These are phyloP conservation scores for Fragosphaeria purpurea DNA, from an alignment of 2,329 filamentous ascomycete species.

Conservation along the genomic window DNA sequence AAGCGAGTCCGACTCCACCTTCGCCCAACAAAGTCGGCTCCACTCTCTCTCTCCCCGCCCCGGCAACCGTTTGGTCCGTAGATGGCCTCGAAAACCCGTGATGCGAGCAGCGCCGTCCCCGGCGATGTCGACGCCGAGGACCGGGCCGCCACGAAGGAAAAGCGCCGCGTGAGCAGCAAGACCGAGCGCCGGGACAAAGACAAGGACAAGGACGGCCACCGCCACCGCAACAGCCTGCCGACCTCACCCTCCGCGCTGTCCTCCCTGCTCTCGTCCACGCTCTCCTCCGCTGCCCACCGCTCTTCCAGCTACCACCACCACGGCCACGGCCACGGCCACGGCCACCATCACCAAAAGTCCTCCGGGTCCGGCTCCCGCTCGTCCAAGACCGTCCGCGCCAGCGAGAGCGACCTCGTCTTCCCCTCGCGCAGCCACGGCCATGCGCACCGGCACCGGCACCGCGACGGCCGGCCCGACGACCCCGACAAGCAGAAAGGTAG, in stretches of 20 bases:
- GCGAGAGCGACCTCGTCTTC: slow-evolving; percentile 11
- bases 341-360: slow-evolving; percentile 6
- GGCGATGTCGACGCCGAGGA: slow-evolving; percentile 5
- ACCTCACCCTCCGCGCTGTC: slow-evolving; percentile 5
- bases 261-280: slow-evolving; percentile 8
- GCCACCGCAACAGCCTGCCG: background rate
- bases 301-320: background rate
- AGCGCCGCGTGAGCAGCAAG: slow-evolving; percentile 6
- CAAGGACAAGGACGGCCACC: slow-evolving; percentile 1
- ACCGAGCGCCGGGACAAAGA: background rate
- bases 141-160: slow-evolving; percentile 6
- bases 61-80: background rate
- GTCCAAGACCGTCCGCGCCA: slow-evolving; percentile 1
- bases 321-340: no score
- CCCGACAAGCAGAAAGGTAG: no score
- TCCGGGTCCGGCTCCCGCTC: background rate
- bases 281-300: background rate
- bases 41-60: background rate
- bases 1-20: background rate
- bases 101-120: slow-evolving; percentile 1
- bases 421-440: slow-evolving; percentile 7
- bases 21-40: background rate
- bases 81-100: slow-evolving; percentile 7
- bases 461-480: no score
- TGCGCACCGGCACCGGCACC: slow-evolving; percentile 1